Conservation (phyloP, 768 basidiomycete genomes). For the Termitomyces sp. region DNA sequence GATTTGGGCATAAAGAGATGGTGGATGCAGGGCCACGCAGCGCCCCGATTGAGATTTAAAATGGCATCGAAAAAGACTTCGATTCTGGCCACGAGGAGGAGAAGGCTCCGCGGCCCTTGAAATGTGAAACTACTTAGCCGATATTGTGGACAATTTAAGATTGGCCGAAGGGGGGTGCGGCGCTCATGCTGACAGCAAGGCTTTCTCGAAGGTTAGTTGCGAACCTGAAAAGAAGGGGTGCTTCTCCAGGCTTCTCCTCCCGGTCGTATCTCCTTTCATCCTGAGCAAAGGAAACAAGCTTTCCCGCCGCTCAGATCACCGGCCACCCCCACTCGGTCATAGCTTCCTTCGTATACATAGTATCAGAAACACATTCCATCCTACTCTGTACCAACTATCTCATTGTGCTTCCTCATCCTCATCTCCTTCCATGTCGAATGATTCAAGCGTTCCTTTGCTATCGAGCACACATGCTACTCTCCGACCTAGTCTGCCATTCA, state of each 20-base stretch:
- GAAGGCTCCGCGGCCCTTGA: conserved; percentile 52
- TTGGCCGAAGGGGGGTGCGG: conserved; percentile 44
- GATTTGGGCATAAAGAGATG: conserved; percentile 41
- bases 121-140: conserved; percentile 39
- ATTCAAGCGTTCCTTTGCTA: conserved; percentile 61
- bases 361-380: not conserved
- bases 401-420: conserved; percentile 45
- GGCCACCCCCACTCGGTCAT: conserved; percentile 21
- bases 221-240: conserved; percentile 5
- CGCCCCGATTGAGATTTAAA: conserved; percentile 42
- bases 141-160: conserved; percentile 50
- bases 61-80: conserved; percentile 61
- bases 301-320: conserved; percentile 25
- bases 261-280: conserved; percentile 36
- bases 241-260: conserved; percentile 7
- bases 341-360: conserved; percentile 11
- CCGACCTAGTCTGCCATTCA: conserved; percentile 74
- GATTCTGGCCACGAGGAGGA: conserved; percentile 66
- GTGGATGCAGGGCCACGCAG: conserved; percentile 18
- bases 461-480: conserved; percentile 76
- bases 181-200: conserved; percentile 40
- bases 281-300: conserved; percentile 24
- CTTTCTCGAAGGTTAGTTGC: conserved; percentile 42
- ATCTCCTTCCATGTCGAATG: conserved; percentile 75
- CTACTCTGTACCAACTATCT: not conserved